Percentiles rank a stretch among this genome's conserved stretches.
Conservation (phyloP, 1,139 yeast genomes). For the Tardiomyces depauwii region DNA sequence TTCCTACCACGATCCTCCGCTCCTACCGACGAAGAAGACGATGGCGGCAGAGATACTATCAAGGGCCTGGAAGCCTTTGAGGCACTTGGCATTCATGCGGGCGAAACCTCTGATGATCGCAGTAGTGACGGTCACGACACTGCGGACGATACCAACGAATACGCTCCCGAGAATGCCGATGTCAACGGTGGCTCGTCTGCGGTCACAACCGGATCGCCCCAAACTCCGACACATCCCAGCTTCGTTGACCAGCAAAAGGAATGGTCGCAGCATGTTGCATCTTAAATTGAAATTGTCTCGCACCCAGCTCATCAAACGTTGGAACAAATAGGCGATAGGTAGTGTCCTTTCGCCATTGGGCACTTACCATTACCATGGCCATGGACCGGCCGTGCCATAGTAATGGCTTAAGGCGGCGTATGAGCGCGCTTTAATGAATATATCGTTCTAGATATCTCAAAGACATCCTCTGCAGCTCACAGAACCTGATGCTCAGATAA, state of each 20-base stretch:
- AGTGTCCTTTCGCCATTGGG: too few species aligned
- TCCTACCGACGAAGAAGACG: neutral
- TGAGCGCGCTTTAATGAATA: too few species aligned
- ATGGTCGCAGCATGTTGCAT: neutral
- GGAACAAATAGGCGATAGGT: too few species aligned
- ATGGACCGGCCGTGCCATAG: too few species aligned
- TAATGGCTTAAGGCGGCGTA: too few species aligned
- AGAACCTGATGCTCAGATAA: too few species aligned
- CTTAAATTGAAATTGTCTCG: too few species aligned
- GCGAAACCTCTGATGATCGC: constrained; percentile 12
- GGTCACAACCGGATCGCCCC: neutral
- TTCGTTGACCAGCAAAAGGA: neutral
- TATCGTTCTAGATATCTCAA: too few species aligned
- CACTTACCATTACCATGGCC: too few species aligned
- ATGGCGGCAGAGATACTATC: neutral
- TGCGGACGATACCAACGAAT: neutral
- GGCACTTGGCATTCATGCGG: neutral
- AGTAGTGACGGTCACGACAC: constrained; percentile 14
- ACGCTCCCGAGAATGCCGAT: neutral
- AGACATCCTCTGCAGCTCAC: too few species aligned
- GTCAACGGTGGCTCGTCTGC: too few species aligned
- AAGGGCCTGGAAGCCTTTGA: neutral
- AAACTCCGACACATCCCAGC: neutral
- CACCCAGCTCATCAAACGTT: too few species aligned
- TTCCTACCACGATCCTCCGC: neutral